Conservation (phyloP, 108 stramenopile species). For the Pseudonitzschia multistriata region DNA sequence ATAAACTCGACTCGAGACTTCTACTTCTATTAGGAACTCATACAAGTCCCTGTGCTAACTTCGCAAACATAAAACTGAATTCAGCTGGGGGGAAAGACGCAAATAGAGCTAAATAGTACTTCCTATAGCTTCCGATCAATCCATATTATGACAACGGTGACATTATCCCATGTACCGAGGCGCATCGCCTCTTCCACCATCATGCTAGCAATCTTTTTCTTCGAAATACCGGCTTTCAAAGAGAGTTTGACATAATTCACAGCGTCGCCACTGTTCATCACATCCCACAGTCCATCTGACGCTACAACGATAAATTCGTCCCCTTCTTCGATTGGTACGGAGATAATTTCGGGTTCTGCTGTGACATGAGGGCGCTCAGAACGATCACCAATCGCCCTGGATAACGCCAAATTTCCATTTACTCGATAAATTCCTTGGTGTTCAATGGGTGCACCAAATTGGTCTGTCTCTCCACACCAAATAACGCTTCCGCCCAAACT, state of each 20-base stretch:
- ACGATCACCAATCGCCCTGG: conserved; percentile 93
- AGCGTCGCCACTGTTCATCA: conserved; percentile 75
- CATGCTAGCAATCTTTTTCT: conserved; percentile 48
- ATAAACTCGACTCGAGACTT: no score
- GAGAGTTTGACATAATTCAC: conserved; percentile 67
- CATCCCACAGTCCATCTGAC: conserved; percentile 93
- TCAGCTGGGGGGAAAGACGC: no score
- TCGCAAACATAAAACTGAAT: no score
- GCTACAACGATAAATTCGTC: conserved; percentile 63
- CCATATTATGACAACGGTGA: conserved; percentile 86
- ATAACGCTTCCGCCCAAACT: conserved; percentile 65
- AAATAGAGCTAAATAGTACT: neutral
- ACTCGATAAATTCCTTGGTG: conserved; percentile 87
- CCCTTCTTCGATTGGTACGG: conserved; percentile 34
- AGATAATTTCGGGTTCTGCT: conserved; percentile 77
- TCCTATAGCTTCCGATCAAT: neutral
- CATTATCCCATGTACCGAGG: conserved; percentile 80
- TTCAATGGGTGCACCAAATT: conserved; percentile 38
- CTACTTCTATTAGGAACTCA: no score
- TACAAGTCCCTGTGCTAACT: no score
- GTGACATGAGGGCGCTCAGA: conserved; percentile 84
- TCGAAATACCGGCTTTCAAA: conserved; percentile 18
- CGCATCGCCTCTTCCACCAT: conserved; percentile 77
- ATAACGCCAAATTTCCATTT: conserved; percentile 93
- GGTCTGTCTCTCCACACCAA: conserved; percentile 63